Conservation (phyloP, 352 stramenopile genomes). For the Achlya hypogyna region DNA sequence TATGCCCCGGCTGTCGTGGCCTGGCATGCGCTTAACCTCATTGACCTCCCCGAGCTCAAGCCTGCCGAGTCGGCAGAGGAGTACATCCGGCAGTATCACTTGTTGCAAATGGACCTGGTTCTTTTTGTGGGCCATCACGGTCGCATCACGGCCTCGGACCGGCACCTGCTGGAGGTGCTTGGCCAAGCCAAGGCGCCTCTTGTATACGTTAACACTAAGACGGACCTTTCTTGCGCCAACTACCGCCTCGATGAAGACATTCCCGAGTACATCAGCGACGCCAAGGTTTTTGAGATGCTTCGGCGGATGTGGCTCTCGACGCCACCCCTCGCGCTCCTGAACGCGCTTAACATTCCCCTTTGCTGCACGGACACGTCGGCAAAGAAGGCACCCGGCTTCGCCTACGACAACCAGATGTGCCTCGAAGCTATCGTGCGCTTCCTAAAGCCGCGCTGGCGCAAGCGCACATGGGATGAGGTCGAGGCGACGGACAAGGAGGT, state of each 20-base stretch:
- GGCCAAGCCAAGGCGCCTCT: neutral
- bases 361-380: neutral
- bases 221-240: slow-evolving; percentile 13
- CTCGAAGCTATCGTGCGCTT: slow-evolving; percentile 8
- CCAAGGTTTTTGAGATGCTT: slow-evolving; percentile 3
- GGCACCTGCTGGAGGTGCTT: neutral
- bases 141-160: neutral
- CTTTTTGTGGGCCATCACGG: slow-evolving; percentile 16
- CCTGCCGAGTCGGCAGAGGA: neutral
- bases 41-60: slow-evolving; percentile 11
- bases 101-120: slow-evolving; percentile 3
- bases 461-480: slow-evolving; percentile 3
- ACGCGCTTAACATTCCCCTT: neutral
- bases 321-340: neutral
- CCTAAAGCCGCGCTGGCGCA: neutral
- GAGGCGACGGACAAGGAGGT: slow-evolving; percentile 7
- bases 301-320: neutral
- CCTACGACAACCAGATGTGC: slow-evolving; percentile 11
- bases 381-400: neutral
- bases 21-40: slow-evolving; percentile 14
- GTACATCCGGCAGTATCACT: slow-evolving; percentile 2
- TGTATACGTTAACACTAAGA: slow-evolving; percentile 14
- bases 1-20: neutral
- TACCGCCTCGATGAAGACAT: slow-evolving; percentile 10
- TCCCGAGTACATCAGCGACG: neutral